Evolutionary conservation across 768 basidiomycete genomes (phyloP), one percentile per base, ranked within the genome.

Genomic region (Rhizopogon vesiculosus): DNA sequence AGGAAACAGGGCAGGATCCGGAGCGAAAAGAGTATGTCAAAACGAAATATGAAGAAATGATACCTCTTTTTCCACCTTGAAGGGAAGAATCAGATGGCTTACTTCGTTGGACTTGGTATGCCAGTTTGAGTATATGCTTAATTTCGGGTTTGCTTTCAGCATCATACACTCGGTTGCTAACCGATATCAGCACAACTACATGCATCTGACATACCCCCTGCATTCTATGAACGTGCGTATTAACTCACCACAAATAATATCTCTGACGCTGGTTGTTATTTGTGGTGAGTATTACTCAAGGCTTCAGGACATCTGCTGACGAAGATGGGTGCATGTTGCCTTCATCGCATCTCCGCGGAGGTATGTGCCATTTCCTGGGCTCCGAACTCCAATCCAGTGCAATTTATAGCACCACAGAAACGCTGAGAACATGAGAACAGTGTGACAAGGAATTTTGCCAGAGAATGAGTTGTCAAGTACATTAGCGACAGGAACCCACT

Each of bases 1-100:
- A 68, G 61, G 58, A 69, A 64, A 65, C 79, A 76, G 69, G 72
- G 70, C 28, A 73, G 83, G 60, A 72, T 80, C 33, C 74, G 81
- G 63, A 85, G 81, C 54, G 78, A 81, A 56, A 82, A 76, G 68
- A 81, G 76, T 54, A 28, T 78, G 16, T 66, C 72, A 58, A 86
- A 79, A 72, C 71, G 72, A 68, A 87, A 86, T 65, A 68, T 64
- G 41, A 88, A 86, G 62, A 87, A 86, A 71, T 82, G 61, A 56
- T 52, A 33, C 9, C 0, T 48, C 33, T 9, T 48, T 4, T 49
- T 35, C 29, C 6, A 6, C 15, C 22, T 42, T 22, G 42, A 42
- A 42, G 35, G 46, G n/a, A 49, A 16, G 33, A 49, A 15, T 49
- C 2, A 3, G 3, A 15, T 35, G 7, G 19, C 13, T 35, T 2